Conservation (phyloP, 192 early-diverging fungal genomes). For the Coemansia sp. region DNA sequence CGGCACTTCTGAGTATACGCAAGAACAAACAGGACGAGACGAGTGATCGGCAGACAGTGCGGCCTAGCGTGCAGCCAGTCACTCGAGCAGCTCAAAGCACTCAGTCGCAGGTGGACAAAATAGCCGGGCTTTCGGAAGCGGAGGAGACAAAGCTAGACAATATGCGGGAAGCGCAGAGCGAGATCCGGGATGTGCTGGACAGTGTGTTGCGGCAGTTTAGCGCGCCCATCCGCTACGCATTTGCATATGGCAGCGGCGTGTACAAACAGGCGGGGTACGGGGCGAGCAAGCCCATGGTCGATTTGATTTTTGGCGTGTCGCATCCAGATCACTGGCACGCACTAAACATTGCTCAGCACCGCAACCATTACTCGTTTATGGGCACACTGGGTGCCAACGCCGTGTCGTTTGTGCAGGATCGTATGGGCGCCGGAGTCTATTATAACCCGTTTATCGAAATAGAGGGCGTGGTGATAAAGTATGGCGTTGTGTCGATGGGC, state of each 20-base stretch:
- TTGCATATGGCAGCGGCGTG: slow-evolving; percentile 96
- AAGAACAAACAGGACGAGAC: slow-evolving; percentile 10
- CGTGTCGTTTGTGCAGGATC: slow-evolving; percentile 76
- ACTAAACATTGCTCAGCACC: slow-evolving; percentile 90
- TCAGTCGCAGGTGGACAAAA: slow-evolving; percentile 9
- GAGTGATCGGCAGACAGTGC: slow-evolving; percentile 29
- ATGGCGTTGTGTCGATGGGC: slow-evolving; percentile 95
- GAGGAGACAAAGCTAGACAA: slow-evolving; percentile 35
- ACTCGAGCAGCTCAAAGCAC: neutral
- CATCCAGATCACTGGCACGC: slow-evolving; percentile 98
- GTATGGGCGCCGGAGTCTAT: slow-evolving; percentile 87
- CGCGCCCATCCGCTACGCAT: slow-evolving; percentile 62
- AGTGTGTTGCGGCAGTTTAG: slow-evolving; percentile 31
- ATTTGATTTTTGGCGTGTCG: slow-evolving; percentile 93
- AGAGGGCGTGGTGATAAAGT: slow-evolving; percentile 86
- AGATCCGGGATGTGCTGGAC: slow-evolving; percentile 24
- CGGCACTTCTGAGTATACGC: slow-evolving; percentile 23
- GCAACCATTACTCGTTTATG: slow-evolving; percentile 87
- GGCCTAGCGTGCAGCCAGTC: neutral
- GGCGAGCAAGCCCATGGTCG: slow-evolving; percentile 76
- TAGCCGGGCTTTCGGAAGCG: slow-evolving; percentile 14
- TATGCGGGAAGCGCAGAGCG: slow-evolving; percentile 23
- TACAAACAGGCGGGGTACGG: slow-evolving; percentile 86
- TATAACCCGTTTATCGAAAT: slow-evolving; percentile 93
- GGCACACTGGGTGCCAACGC: slow-evolving; percentile 70